Evolutionary conservation across 2,329 filamentous ascomycete species (phyloP).

Genomic region (Hypoxylon rubiginosum): DNA sequence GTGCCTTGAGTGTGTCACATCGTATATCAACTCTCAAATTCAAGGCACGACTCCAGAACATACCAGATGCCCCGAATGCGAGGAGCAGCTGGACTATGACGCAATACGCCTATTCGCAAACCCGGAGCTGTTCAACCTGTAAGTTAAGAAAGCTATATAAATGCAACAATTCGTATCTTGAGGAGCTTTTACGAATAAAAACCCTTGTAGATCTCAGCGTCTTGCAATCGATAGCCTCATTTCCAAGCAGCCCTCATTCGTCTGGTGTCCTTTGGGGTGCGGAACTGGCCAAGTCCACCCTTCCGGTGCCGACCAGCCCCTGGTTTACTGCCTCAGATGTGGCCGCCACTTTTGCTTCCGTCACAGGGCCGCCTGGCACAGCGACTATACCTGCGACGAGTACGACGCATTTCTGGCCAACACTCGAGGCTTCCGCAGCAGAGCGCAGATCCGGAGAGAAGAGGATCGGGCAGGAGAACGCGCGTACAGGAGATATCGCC

Average conservation of each 20-base stretch:
- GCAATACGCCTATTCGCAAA: constrained; percentile 63
- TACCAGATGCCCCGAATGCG: constrained; percentile 64
- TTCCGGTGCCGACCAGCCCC: constrained; percentile 55
- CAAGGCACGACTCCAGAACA: constrained; percentile 3
- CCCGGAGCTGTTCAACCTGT: constrained; percentile 59
- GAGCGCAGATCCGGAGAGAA: constrained; percentile 58
- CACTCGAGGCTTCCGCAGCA: constrained; percentile 56
- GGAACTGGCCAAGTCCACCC: constrained; percentile 66
- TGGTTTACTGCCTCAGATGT: constrained; percentile 59
- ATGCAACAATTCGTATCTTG: too few relatives aligned
- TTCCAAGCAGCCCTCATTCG: constrained; percentile 60
- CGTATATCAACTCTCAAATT: constrained; percentile 33
- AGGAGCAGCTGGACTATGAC: constrained; percentile 56
- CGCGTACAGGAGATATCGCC: constrained; percentile 55
- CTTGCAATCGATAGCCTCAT: constrained; percentile 46
- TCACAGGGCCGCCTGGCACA: constrained; percentile 60
- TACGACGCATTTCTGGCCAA: constrained; percentile 57
- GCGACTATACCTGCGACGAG: constrained; percentile 58
- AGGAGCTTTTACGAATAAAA: background rate
- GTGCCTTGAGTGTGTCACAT: constrained; percentile 32
- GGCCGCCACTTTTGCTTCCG: constrained; percentile 58
- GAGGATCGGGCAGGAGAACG: constrained; percentile 60
- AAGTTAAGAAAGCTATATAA: constrained; percentile 12
- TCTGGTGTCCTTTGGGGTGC: constrained; percentile 68
- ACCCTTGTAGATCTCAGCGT: constrained; percentile 24